A percentile compares a stretch with the other conserved stretches of the same genome.
Conservation (phyloP, 768 basidiomycete genomes). For the Psilocybe subaeruginosa region DNA sequence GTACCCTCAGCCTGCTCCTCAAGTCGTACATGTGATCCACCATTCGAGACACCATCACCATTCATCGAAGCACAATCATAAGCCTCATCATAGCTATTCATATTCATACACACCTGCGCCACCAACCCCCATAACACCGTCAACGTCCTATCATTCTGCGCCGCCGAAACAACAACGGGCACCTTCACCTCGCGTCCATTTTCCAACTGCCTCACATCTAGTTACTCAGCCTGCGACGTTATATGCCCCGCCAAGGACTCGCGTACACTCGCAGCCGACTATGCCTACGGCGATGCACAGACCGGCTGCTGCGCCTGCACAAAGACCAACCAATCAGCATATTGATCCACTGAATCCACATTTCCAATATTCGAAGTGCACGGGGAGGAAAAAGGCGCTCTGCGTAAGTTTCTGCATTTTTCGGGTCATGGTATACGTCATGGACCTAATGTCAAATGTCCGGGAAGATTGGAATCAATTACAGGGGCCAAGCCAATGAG, state of each 20-base stretch:
- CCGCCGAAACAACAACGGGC: neutral
- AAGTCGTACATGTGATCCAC: slow-evolving; percentile 26
- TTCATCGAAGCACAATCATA: slow-evolving; percentile 23
- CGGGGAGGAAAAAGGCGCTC: slow-evolving; percentile 77
- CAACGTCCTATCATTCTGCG: slow-evolving; percentile 10
- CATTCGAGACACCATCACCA: slow-evolving; percentile 23
- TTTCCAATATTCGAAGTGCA: slow-evolving; percentile 82
- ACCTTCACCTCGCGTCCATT: slow-evolving; percentile 13
- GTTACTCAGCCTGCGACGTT: neutral
- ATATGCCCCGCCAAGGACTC: slow-evolving; percentile 5
- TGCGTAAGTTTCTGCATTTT: slow-evolving; percentile 53
- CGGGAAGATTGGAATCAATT: slow-evolving; percentile 78
- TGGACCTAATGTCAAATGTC: slow-evolving; percentile 1
- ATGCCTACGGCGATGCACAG: slow-evolving; percentile 12
- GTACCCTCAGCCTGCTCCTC: slow-evolving; percentile 8
- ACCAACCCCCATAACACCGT: slow-evolving; percentile 1
- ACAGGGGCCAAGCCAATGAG: slow-evolving; percentile 61
- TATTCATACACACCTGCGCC: slow-evolving; percentile 13
- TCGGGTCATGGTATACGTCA: slow-evolving; percentile 1
- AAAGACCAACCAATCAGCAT: neutral
- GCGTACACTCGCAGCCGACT: slow-evolving; percentile 13
- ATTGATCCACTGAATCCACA: slow-evolving; percentile 26
- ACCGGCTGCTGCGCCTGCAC: slow-evolving; percentile 10
- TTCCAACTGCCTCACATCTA: slow-evolving; percentile 5
- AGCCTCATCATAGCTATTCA: slow-evolving; percentile 20